These are phyloP conservation scores for Kodamaea restingae DNA, from an alignment of 805 yeast genomes.

Conservation along the genomic window DNA sequence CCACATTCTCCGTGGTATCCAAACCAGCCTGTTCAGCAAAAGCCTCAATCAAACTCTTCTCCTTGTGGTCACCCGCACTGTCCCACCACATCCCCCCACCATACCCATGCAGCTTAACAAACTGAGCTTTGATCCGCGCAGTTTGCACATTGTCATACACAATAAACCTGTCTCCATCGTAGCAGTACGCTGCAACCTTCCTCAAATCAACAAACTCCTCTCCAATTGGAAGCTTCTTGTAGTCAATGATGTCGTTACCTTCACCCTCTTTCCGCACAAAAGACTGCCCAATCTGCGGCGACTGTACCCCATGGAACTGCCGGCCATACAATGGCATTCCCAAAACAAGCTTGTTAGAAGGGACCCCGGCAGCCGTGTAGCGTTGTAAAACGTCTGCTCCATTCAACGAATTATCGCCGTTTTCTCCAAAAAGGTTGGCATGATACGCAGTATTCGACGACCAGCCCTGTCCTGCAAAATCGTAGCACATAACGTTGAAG, in stretches of 20 bases:
- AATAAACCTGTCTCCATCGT: slow-evolving; percentile 12
- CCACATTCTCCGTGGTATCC: slow-evolving; percentile 15
- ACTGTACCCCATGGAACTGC: slow-evolving; percentile 24
- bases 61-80: slow-evolving; percentile 54
- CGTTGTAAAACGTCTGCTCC: slow-evolving; percentile 46
- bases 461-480: slow-evolving; percentile 74
- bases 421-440: slow-evolving; percentile 53
- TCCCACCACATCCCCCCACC: slow-evolving; percentile 98
- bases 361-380: slow-evolving; percentile 42
- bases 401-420: slow-evolving; percentile 40
- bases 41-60: slow-evolving; percentile 37
- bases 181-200: slow-evolving; percentile 40
- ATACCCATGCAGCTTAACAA: slow-evolving; percentile 42
- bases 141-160: slow-evolving; percentile 64
- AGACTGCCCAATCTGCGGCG: slow-evolving; percentile 34
- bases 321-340: slow-evolving; percentile 91
- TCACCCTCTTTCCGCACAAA: slow-evolving; percentile 26
- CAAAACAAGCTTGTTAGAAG: slow-evolving; percentile 52
- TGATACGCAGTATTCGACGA: slow-evolving; percentile 59
- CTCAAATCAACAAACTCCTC: slow-evolving; percentile 51
- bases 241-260: slow-evolving; percentile 44
- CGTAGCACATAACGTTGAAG: slow-evolving; percentile 93
- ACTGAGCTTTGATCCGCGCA: slow-evolving; percentile 55
- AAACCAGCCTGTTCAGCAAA: slow-evolving; percentile 41
- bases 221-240: slow-evolving; percentile 49